A percentile compares a stretch with the other conserved stretches of the same genome.
Conservation (phyloP, 2,329 filamentous ascomycete genomes). For the Scleromitrula shiraiana region DNA sequence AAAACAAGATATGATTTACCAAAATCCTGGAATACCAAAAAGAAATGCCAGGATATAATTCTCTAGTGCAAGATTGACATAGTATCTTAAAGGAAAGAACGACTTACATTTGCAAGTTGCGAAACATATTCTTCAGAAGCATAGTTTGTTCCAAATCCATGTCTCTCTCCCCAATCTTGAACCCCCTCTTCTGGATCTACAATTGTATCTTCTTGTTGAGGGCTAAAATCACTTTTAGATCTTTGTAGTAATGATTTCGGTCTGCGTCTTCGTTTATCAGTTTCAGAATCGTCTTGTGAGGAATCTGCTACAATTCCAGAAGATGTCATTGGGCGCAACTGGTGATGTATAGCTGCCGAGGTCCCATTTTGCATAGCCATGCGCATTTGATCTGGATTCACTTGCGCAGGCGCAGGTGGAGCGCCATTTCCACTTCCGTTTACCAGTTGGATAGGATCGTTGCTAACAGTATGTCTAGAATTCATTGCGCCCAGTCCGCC, state of each 20-base stretch:
- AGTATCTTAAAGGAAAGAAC: slow-evolving; percentile 20
- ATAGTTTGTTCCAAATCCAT: slow-evolving; percentile 68
- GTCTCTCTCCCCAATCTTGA: slow-evolving; percentile 39
- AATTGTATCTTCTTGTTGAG: slow-evolving; percentile 31
- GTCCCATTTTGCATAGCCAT: neutral
- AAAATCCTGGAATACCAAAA: neutral
- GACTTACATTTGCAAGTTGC: slow-evolving; percentile 52
- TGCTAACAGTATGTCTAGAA: slow-evolving; percentile 20
- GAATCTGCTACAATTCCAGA: slow-evolving; percentile 20
- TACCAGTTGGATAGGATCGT: slow-evolving; percentile 18
- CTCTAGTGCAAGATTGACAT: neutral
- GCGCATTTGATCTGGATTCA: slow-evolving; percentile 2
- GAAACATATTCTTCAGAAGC: slow-evolving; percentile 63
- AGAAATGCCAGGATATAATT: neutral
- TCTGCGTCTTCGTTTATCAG: slow-evolving; percentile 19
- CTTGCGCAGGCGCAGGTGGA: slow-evolving; percentile 1
- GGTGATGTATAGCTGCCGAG: neutral
- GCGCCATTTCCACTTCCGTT: slow-evolving; percentile 14
- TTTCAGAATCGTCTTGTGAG: slow-evolving; percentile 25
- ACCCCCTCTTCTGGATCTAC: slow-evolving; percentile 21
- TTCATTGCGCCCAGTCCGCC: slow-evolving; percentile 16
- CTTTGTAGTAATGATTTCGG: slow-evolving; percentile 27
- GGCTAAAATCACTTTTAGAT: slow-evolving; percentile 46
- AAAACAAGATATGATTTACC: neutral
- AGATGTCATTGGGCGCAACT: slow-evolving; percentile 19